Conservation (phyloP, 768 basidiomycete species). For the Mycena capillaripes region DNA sequence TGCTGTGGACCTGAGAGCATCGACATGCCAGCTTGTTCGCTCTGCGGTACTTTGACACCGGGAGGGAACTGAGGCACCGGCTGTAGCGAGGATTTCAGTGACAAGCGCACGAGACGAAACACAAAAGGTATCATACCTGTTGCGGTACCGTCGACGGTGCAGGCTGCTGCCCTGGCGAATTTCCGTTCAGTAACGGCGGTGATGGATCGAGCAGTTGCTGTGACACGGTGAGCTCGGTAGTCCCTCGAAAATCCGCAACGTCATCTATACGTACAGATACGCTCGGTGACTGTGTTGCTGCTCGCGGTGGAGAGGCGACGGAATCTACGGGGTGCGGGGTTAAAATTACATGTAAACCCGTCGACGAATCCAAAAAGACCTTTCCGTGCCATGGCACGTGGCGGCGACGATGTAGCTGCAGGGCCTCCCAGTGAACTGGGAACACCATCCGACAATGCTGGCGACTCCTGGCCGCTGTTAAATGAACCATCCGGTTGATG, state of each 20-base stretch:
- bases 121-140: constrained; percentile 49
- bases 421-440: constrained; percentile 58
- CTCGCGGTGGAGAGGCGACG: constrained; percentile 58
- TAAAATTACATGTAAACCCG: constrained; percentile 41
- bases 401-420: constrained; percentile 74
- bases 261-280: constrained; percentile 53
- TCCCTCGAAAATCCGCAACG: constrained; percentile 2
- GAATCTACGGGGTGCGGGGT: constrained; percentile 54
- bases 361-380: constrained; percentile 51
- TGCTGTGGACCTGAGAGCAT: constrained; percentile 44
- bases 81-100: not conserved
- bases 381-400: constrained; percentile 59
- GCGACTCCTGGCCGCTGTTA: constrained; percentile 80
- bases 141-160: constrained; percentile 59
- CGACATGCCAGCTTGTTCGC: constrained; percentile 54
- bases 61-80: constrained; percentile 71
- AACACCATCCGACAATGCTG: constrained; percentile 78
- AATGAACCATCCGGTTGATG: constrained; percentile 79
- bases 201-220: constrained; percentile 54
- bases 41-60: constrained; percentile 71
- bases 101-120: constrained; percentile 47
- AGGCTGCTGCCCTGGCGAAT: constrained; percentile 48
- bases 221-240: constrained; percentile 33
- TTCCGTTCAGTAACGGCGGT: constrained; percentile 46
- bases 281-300: constrained; percentile 57